Conservation (phyloP, 2,329 filamentous ascomycete species). For the Trichoderma sp. region DNA sequence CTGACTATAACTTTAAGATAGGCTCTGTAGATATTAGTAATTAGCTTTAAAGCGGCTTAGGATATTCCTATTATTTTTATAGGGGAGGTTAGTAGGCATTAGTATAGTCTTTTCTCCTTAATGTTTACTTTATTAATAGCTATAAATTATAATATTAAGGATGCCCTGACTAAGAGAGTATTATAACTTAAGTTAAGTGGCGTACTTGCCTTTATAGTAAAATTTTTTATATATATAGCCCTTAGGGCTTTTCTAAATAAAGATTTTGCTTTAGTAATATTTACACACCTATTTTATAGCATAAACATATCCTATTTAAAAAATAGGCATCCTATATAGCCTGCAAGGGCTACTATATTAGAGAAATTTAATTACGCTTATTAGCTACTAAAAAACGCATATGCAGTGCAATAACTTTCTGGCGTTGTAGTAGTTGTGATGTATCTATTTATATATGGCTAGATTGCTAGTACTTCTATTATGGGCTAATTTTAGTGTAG, state of each 20-base stretch:
- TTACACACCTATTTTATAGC: not conserved
- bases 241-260: not conserved
- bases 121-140: not conserved
- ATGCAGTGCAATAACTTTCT: no score
- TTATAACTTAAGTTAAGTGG: not conserved
- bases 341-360: not conserved
- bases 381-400: no score
- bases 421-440: no score
- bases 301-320: not conserved
- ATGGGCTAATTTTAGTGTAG: no score
- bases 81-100: conserved; percentile 5
- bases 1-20: not conserved
- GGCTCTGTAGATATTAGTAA: not conserved
- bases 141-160: not conserved
- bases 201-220: not conserved
- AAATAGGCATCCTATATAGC: not conserved
- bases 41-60: not conserved
- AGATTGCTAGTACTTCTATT: no score
- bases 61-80: not conserved
- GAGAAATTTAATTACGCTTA: not conserved
- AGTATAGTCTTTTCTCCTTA: not conserved
- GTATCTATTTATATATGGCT: no score
- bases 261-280: not conserved
- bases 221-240: not conserved
- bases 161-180: not conserved